Percentiles rank a stretch among this genome's conserved stretches.
Evolutionary conservation across 176 grass and related monocot genomes (phyloP).

Genomic region (Carex littledalei): DNA sequence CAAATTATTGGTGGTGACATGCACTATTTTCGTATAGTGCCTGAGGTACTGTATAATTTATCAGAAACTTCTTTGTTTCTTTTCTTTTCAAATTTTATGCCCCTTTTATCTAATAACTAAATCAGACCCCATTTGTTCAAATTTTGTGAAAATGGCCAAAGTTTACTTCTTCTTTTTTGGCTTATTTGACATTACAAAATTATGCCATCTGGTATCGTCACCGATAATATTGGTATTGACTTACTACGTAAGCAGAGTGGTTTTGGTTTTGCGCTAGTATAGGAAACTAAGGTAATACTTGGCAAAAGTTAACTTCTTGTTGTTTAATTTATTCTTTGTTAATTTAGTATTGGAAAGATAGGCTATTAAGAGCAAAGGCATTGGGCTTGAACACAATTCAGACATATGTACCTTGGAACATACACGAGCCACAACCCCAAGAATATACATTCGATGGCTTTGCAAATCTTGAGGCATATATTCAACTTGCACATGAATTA

Average conservation of each 20-base stretch:
- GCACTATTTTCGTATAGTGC: constrained; percentile 88
- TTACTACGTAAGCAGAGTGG: neutral
- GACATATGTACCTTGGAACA: constrained; percentile 95
- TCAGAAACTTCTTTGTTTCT: neutral
- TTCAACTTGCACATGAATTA: constrained; percentile 79
- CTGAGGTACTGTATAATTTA: constrained; percentile 45
- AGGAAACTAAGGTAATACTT: neutral
- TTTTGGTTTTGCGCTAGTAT: neutral
- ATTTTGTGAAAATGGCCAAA: neutral
- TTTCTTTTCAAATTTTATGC: neutral
- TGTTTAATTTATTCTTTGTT: neutral
- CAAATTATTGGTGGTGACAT: constrained; percentile 88
- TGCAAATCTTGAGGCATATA: constrained; percentile 59
- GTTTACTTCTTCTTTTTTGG: neutral
- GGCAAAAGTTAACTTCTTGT: neutral
- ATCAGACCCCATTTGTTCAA: neutral
- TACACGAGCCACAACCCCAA: constrained; percentile 62
- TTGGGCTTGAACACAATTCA: constrained; percentile 89
- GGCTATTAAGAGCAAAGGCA: constrained; percentile 81
- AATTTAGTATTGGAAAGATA: constrained; percentile 84
- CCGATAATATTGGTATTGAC: neutral
- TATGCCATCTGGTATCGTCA: neutral
- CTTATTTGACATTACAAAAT: neutral
- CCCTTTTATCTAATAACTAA: neutral
- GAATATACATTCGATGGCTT: constrained; percentile 66